Evolutionary conservation across 495 filamentous ascomycete genomes (phyloP).

Genomic region (Usnea hakonensis): DNA sequence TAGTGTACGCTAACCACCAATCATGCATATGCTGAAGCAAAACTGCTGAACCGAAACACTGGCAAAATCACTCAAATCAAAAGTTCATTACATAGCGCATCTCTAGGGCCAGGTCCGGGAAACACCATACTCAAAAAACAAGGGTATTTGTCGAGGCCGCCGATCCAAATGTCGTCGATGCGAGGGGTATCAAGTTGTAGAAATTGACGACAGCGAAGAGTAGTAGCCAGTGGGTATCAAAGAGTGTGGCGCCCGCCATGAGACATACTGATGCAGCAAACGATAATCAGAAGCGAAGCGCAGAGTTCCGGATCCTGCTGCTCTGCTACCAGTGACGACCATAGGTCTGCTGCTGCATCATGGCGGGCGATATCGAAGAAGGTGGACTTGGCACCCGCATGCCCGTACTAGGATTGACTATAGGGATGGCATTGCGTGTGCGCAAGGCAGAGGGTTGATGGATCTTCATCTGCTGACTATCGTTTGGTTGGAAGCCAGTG

Average conservation of each 20-base stretch:
- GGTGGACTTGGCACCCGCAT: conserved; percentile 85
- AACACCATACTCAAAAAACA: conserved; percentile 24
- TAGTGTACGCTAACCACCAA: conserved; percentile 6
- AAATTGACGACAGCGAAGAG: conserved; percentile 16
- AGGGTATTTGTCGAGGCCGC: conserved; percentile 20
- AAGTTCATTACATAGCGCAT: conserved; percentile 20
- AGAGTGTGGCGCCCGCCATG: conserved; percentile 23
- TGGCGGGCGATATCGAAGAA: conserved; percentile 74
- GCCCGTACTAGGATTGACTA: conserved; percentile 92
- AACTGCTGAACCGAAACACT: not conserved
- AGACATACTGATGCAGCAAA: conserved; percentile 18
- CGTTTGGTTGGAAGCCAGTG: conserved; percentile 38
- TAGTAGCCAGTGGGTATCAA: conserved; percentile 13
- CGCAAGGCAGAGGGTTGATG: conserved; percentile 83
- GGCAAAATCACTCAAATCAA: conserved; percentile 6
- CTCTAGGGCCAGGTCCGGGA: conserved; percentile 19
- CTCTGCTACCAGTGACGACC: conserved; percentile 52
- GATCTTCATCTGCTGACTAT: conserved; percentile 56
- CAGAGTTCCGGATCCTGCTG: conserved; percentile 27
- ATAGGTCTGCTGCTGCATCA: conserved; percentile 64
- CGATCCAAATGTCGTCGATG: conserved; percentile 17
- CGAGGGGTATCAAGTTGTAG: conserved; percentile 7
- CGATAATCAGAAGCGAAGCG: conserved; percentile 5
- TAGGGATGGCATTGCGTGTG: conserved; percentile 92
- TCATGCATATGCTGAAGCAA: conserved; percentile 1